Percentiles rank a stretch among this genome's conserved stretches.
Conservation (phyloP, 2,329 filamentous ascomycete genomes). For the Decorospora gaudefroyi region DNA sequence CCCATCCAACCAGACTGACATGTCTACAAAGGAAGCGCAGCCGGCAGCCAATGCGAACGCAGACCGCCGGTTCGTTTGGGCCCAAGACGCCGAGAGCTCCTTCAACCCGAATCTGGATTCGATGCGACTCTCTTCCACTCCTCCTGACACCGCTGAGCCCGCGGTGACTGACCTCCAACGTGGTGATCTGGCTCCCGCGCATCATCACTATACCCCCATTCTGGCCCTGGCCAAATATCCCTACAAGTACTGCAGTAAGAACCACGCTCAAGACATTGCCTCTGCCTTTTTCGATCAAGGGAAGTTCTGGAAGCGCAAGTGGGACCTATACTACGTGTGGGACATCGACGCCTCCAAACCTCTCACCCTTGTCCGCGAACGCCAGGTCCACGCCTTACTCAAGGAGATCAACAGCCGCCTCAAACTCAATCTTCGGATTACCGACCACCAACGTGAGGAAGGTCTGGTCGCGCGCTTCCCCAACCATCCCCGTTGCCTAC, state of each 20-base stretch:
- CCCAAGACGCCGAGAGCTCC: constrained; percentile 27
- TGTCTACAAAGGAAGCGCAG: constrained; percentile 1
- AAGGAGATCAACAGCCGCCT: constrained; percentile 63
- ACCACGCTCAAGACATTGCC: constrained; percentile 53
- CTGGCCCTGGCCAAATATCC: constrained; percentile 62
- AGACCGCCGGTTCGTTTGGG: constrained; percentile 31
- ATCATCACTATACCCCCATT: constrained; percentile 50
- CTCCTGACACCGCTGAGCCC: constrained; percentile 10
- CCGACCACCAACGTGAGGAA: constrained; percentile 55
- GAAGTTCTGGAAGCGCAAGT: constrained; percentile 64
- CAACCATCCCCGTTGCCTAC: constrained; percentile 63
- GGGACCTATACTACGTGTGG: constrained; percentile 77
- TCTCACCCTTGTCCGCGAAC: constrained; percentile 68
- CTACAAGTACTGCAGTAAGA: constrained; percentile 61
- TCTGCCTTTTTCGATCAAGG: constrained; percentile 61
- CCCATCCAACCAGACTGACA: background rate
- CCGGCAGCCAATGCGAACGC: constrained; percentile 7
- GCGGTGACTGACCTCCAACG: constrained; percentile 23
- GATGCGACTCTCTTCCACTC: constrained; percentile 11
- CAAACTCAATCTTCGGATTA: constrained; percentile 63
- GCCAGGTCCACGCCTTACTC: constrained; percentile 68
- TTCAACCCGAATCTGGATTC: constrained; percentile 30
- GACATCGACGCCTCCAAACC: constrained; percentile 54
- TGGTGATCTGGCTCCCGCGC: constrained; percentile 42
- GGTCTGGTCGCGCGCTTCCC: constrained; percentile 68